Base-by-base conservation (phyloP, 768 basidiomycete species). In the Pleurotus pulmonarius region DNA sequence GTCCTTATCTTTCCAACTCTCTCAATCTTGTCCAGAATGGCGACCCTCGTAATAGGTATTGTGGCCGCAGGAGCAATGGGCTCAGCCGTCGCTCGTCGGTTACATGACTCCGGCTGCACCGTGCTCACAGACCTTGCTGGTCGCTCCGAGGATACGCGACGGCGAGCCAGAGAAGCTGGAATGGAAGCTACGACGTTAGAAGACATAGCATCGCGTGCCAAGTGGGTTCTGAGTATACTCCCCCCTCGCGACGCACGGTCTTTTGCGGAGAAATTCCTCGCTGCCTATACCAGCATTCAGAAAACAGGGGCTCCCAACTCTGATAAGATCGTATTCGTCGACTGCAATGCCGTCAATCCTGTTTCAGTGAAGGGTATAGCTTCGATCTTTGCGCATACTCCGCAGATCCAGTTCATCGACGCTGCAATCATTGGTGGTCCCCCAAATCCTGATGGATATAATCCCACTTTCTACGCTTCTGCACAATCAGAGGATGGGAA, bases 51-150 rank as follows among this genome's bases (percentile, higher is more conserved):
- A 29, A 67, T 85, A 54, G 79, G 77, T 26, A 69, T 85, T 18
- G 68, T 86, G 57, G 76, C 82, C 34, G 75, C 82, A 7, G 83
- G 84, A 15, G 76, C 74, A 2, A 87, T 85, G 86, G 84, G 83
- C 24, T 70, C 82, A 4, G 83, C 73, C 16, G 77, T 87, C 26
- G 84, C 75, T 15, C 73, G 67, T 29, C 75, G 73, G 24, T 70
- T 86, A 37, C 72, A 73, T 1, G 61, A 68, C 18, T 69, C 73
- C n/a, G 79, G 83, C 24, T 77, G 76, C 62, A 77, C 73, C 4
- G 82, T 84, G 20, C 75, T 84, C 58, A 85, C 83, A 9, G 76
- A 75, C 59, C 69, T 86, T 43, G 74, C 78, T 24, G 78, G 77
- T 29, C 79, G 84, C 41, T 85, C 83, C 2, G 73, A 76, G 55